These are phyloP conservation scores for Skeletonema menzelii DNA, from an alignment of 108 stramenopile species.

Conservation along the genomic window DNA sequence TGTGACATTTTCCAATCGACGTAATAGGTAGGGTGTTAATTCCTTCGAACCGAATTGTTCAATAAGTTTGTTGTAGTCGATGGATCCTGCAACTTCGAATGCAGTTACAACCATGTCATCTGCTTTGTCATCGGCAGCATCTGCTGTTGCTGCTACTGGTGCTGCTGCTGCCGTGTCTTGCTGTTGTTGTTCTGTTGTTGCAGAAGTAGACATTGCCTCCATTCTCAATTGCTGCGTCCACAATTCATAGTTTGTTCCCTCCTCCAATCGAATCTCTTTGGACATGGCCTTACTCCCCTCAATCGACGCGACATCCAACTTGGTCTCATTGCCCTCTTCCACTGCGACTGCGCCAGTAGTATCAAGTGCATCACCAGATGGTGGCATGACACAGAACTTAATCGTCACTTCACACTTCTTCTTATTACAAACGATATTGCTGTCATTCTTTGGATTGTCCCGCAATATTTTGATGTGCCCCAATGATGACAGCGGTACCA, in stretches of 20 bases:
- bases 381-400: conserved; percentile 57
- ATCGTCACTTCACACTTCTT: conserved; percentile 63
- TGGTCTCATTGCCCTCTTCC: neutral
- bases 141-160: neutral
- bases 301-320: neutral
- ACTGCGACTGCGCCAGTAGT: neutral
- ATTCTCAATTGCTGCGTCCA: conserved; percentile 18
- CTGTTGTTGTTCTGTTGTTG: conserved; percentile 10
- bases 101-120: conserved; percentile 91
- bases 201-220: neutral
- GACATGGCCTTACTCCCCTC: neutral
- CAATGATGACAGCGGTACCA: conserved; percentile 33
- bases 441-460: conserved; percentile 20
- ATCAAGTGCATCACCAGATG: conserved; percentile 15
- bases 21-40: conserved; percentile 68
- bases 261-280: conserved; percentile 48
- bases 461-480: conserved; percentile 30
- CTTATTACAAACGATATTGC: conserved; percentile 56
- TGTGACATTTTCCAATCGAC: conserved; percentile 71
- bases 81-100: conserved; percentile 85
- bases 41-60: conserved; percentile 91
- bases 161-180: neutral
- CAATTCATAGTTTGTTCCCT: conserved; percentile 36
- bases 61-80: conserved; percentile 96
- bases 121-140: conserved; percentile 13